phyloP scores from a whole-genome alignment of 306 rosid genomes.

The Cucurbita pepo region DNA sequence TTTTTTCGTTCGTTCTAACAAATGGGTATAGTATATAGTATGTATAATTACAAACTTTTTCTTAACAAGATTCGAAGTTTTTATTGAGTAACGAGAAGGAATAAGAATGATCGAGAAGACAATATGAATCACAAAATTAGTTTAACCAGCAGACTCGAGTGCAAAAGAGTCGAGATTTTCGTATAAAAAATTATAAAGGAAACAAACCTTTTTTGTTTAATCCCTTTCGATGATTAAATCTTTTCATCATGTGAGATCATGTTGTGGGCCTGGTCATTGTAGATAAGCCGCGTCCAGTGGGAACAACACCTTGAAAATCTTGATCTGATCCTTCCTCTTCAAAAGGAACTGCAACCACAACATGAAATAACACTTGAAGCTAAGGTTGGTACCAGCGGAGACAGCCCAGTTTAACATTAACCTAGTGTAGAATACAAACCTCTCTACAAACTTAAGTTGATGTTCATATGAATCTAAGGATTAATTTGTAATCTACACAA shows the following conservation, averaged over 20 bases:
- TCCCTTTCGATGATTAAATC: neutral
- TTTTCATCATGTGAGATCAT: conserved; percentile 19
- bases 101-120: neutral
- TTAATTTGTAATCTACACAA: neutral
- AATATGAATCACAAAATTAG: neutral
- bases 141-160: neutral
- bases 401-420: neutral
- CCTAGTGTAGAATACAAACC: neutral
- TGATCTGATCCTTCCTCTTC: conserved; percentile 54
- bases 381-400: neutral
- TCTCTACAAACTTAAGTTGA: neutral
- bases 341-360: conserved; percentile 29
- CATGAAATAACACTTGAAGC: neutral
- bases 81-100: neutral
- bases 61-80: neutral
- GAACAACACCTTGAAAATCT: conserved; percentile 60
- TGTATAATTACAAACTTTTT: neutral
- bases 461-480: too few relatives aligned
- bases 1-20: neutral
- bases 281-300: conserved; percentile 83
- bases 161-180: neutral
- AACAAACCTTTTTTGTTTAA: neutral
- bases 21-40: neutral
- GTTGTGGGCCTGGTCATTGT: conserved; percentile 94
- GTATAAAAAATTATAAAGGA: neutral